These are phyloP conservation scores for Cutaneotrichosporon dermatis DNA, from an alignment of 1,284 basidiomycete genomes.

Conservation along the genomic window DNA sequence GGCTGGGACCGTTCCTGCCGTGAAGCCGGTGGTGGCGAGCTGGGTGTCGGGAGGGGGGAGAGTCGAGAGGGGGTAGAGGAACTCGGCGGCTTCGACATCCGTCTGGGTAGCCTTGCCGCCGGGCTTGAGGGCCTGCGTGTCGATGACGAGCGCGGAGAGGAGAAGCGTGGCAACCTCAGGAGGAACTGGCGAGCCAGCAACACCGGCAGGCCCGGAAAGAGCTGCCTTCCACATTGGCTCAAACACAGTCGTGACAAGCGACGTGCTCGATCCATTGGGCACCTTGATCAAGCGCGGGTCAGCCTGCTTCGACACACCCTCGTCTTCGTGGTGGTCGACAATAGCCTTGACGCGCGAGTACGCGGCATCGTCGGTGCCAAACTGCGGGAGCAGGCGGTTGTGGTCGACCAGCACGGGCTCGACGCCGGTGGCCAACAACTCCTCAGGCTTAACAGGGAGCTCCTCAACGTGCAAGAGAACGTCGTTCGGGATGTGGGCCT, in stretches of 20 bases:
- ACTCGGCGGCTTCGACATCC: slow-evolving; percentile 61
- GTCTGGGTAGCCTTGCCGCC: slow-evolving; percentile 67
- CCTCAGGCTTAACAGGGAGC: slow-evolving; percentile 34
- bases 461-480: slow-evolving; percentile 49
- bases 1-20: slow-evolving; percentile 16
- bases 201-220: slow-evolving; percentile 23
- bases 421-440: slow-evolving; percentile 55
- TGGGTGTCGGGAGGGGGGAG: slow-evolving; percentile 9
- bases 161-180: slow-evolving; percentile 69
- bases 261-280: slow-evolving; percentile 70
- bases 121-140: slow-evolving; percentile 69
- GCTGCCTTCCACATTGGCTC: slow-evolving; percentile 37
- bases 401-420: slow-evolving; percentile 83
- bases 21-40: slow-evolving; percentile 3
- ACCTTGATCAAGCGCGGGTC: slow-evolving; percentile 60
- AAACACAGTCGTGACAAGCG: slow-evolving; percentile 64
- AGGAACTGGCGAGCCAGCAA: slow-evolving; percentile 37
- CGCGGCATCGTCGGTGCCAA: slow-evolving; percentile 44
- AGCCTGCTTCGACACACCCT: slow-evolving; percentile 61
- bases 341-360: slow-evolving; percentile 60
- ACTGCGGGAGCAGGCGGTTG: slow-evolving; percentile 63
- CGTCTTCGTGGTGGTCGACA: slow-evolving; percentile 93
- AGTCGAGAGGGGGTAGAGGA: slow-evolving; percentile 52
- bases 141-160: slow-evolving; percentile 71
- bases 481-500: slow-evolving; percentile 61